Evolutionary conservation across 192 early-diverging fungal species (phyloP), one percentile per base, ranked within the genome.

Genomic region (Mortierella hygrophila): DNA sequence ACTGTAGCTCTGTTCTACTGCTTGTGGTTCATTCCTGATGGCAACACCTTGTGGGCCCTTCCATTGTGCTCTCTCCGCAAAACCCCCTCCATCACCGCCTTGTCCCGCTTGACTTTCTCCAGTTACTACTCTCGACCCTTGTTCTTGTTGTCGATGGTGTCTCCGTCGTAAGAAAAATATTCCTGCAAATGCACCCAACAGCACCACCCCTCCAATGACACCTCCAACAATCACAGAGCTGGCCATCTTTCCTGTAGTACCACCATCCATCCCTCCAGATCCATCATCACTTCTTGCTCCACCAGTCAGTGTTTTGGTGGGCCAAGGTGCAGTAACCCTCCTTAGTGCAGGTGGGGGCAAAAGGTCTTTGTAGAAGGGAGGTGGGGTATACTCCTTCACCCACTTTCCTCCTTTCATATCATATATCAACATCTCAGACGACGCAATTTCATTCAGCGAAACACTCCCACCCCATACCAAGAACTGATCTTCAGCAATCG

Each of bases 151-250:
- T 11, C 42, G 42, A 35, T 35, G 35, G 0, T 35, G 35, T 35
- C 35, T 35, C 11, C 42, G 42, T 44, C 42, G 42, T 11, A 44
- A 85, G 44, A 85, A 76, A 13, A 69, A 49, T 3, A 85, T 60
- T 4, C 41, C 44, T 2, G 47, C 2, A 41, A 21, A 23, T 3
- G 70, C 83, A 0, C 11, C 3, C 3, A 26, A 35, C 3, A 18
- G 26, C 0, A 18, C 11, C 1, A 10, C 57, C 13, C 23, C 74
- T 6, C 40, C 9, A 3, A 70, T 0, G 4, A 41, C 20, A n/a
- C 69, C 40, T 42, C 69, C 69, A 41, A 70, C 23, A n/a, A 35
- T 35, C 23, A 40, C 69, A 18, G 47, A 49, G 18, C 15, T 49
- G 16, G 13, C 13, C 16, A 1, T 15, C 47, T 49, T 15, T 4